phyloP scores from a whole-genome alignment of 1,284 basidiomycete species.

The Ceratorhiza oryzae-sativae region DNA sequence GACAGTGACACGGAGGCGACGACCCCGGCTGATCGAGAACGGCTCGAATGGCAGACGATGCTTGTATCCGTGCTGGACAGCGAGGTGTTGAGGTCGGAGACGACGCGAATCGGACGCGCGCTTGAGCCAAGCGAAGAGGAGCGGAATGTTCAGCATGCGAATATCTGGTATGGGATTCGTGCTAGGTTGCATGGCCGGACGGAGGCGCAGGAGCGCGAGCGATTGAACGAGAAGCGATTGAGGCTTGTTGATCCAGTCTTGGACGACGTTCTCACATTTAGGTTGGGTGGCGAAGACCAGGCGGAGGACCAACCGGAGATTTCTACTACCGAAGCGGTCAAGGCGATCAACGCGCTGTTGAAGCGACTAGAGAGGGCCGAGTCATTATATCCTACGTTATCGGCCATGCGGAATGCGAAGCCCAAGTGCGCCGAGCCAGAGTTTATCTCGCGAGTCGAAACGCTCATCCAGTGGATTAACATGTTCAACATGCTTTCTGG shows the following conservation, averaged over 20 bases:
- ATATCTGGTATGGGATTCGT: constrained; percentile 90
- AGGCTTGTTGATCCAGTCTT: constrained; percentile 83
- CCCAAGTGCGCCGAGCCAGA: constrained; percentile 67
- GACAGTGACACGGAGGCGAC: constrained; percentile 27
- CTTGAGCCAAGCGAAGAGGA: constrained; percentile 69
- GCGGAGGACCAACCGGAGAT: constrained; percentile 43
- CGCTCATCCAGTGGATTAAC: constrained; percentile 88
- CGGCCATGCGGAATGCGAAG: constrained; percentile 81
- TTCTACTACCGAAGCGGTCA: constrained; percentile 63
- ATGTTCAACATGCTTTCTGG: constrained; percentile 72
- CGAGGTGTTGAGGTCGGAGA: constrained; percentile 92
- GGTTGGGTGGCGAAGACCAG: constrained; percentile 16
- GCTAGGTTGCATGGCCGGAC: constrained; percentile 84
- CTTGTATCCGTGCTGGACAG: constrained; percentile 90
- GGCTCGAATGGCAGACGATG: constrained; percentile 95
- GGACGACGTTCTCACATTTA: constrained; percentile 70
- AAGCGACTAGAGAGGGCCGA: constrained; percentile 83
- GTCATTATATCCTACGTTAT: constrained; percentile 85
- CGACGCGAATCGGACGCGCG: constrained; percentile 82
- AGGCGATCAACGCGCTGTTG: constrained; percentile 77
- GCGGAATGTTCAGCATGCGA: constrained; percentile 68
- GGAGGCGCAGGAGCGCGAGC: constrained; percentile 82
- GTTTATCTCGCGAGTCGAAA: constrained; percentile 82
- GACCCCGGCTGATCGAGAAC: constrained; percentile 65
- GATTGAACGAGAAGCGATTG: constrained; percentile 82